Percentiles rank a stretch among this genome's conserved stretches.
Evolutionary conservation across 352 stramenopile genomes (phyloP).

Genomic region (Discostella stelligera): DNA sequence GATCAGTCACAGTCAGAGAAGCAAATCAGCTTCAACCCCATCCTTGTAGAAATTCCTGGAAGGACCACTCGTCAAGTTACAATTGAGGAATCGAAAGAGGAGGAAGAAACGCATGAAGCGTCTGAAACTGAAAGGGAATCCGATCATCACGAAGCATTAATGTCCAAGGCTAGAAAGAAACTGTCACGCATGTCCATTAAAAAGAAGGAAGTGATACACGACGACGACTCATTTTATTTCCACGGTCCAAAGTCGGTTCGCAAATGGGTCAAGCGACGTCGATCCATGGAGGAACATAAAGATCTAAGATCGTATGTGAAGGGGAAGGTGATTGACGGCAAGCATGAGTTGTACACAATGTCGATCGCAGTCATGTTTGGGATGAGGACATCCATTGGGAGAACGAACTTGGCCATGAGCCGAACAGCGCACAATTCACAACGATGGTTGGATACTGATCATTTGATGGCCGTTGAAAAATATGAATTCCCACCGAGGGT

Average conservation of each 20-base stretch:
- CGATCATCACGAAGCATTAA: conserved; percentile 12
- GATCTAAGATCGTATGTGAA: conserved; percentile 74
- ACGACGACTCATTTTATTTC: conserved; percentile 35
- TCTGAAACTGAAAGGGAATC: conserved; percentile 22
- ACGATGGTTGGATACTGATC: conserved; percentile 68
- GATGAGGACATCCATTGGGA: conserved; percentile 91
- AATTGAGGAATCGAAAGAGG: not conserved
- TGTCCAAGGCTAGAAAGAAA: conserved; percentile 16
- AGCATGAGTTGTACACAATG: conserved; percentile 95
- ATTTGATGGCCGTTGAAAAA: conserved; percentile 82
- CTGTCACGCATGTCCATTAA: conserved; percentile 1
- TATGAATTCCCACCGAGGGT: conserved; percentile 86
- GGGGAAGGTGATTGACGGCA: conserved; percentile 82
- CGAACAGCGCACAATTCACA: conserved; percentile 50
- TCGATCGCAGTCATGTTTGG: conserved; percentile 99
- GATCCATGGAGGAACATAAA: conserved; percentile 16
- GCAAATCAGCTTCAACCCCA: conserved; percentile 29
- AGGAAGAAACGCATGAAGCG: conserved; percentile 30
- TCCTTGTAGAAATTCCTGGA: conserved; percentile 56
- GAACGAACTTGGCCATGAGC: conserved; percentile 73
- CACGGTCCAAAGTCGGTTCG: conserved; percentile 30
- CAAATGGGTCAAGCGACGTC: conserved; percentile 32
- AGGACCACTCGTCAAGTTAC: conserved; percentile 1
- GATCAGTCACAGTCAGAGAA: conserved; percentile 3
- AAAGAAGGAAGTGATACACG: conserved; percentile 7